Base-by-base conservation (phyloP, 441 rosid species). In the Brassica balearica region DNA sequence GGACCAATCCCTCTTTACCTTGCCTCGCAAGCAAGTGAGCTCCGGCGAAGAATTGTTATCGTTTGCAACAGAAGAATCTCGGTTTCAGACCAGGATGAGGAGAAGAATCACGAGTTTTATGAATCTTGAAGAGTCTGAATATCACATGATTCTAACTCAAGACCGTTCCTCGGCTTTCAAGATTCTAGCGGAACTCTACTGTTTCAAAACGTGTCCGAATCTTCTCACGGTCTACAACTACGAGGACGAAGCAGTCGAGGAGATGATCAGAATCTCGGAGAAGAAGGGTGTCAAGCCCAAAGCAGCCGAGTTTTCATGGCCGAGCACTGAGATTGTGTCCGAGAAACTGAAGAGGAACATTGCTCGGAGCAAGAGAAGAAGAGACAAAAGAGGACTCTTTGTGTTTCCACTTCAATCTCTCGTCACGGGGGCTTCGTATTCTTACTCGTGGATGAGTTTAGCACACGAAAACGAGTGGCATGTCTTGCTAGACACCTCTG, bases 401-500 rank as follows among this genome's bases (percentile, higher is more conserved):
- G 96, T 92, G 65, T 93, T 93, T 72, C 99, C 99, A 4, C 88
- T 92, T 78, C 98, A 93, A 29, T 91, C 98, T 27, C 83, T 89
- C 8, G 82, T 88, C 19, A 90, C 92, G 3, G 99, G 99, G 46
- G 80, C 86, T 4, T 84, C 91, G 46, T 93, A 95, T 68, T 87
- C 99, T 1, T 95, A 91, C 68, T 69, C 74, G 10, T 95, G 99
- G 99, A 89, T 95, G 99, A 89, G 69, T 61, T 53, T 85, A 72
- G 99, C 97, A 14, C 86, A 75, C 51, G 96, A 92, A 84, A 88
- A 89, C 73, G 93, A 95, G 1, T 93, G 99, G 99, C 92, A 93
- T 48, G 92, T 91, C 6, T 65, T 95, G 85, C 89, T 95, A 17
- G 98, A 95, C 71, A 96, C 97, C 2, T 87, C 86, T 76, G 91